These are phyloP conservation scores for Microcera coccophila DNA, from an alignment of 2,329 filamentous ascomycete genomes.

Conservation along the genomic window DNA sequence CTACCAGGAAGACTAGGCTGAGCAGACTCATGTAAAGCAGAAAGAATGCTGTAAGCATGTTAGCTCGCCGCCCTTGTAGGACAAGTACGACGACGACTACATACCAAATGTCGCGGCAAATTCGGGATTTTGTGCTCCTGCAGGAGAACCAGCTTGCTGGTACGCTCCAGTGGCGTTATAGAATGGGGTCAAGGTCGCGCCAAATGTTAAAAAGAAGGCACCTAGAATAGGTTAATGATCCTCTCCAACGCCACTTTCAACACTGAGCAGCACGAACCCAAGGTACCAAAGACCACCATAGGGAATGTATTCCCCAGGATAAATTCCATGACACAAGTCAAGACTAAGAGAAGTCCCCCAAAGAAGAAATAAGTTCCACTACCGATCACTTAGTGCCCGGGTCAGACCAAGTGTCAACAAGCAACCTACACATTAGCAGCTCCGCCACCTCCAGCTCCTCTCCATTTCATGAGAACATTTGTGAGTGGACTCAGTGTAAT, in stretches of 20 bases:
- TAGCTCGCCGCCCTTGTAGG: conserved; percentile 48
- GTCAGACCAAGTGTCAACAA: no score
- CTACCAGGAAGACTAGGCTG: conserved; percentile 61
- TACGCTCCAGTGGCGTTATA: no score
- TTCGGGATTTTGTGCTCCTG: no score
- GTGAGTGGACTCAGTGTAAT: conserved; percentile 43
- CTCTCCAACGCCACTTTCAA: conserved; percentile 21
- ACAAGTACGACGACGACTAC: no score
- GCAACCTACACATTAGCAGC: conserved; percentile 45
- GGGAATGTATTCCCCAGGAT: conserved; percentile 55
- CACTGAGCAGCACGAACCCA: conserved; percentile 47
- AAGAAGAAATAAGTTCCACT: conserved; percentile 47
- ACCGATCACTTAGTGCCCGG: not conserved
- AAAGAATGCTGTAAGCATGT: no score
- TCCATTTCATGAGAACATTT: conserved; percentile 49
- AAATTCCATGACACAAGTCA: conserved; percentile 50
- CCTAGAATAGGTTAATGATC: conserved; percentile 23
- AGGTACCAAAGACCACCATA: conserved; percentile 48
- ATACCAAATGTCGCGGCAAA: no score
- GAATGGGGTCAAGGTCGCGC: not conserved
- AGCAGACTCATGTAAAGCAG: conserved; percentile 60
- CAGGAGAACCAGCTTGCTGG: no score
- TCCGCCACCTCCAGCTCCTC: conserved; percentile 43
- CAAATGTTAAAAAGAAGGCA: conserved; percentile 48
- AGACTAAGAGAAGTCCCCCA: conserved; percentile 47